A percentile compares a stretch with the other conserved stretches of the same genome.
These are phyloP conservation scores for Stagonosporopsis vannaccii DNA, from an alignment of 2,329 filamentous ascomycete species.

Conservation along the genomic window DNA sequence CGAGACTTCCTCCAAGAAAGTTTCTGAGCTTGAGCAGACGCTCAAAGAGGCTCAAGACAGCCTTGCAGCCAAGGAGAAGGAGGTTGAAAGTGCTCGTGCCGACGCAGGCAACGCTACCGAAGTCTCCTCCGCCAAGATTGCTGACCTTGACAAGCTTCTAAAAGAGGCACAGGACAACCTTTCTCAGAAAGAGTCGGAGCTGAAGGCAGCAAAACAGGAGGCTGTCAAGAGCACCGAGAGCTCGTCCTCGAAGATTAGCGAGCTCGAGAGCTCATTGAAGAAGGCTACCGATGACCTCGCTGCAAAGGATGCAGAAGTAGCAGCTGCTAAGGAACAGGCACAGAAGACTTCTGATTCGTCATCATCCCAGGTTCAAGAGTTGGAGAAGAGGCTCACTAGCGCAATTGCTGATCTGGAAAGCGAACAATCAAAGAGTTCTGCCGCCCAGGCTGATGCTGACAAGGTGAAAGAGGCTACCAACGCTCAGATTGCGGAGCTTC, in stretches of 20 bases:
- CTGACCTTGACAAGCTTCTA: conserved; percentile 33
- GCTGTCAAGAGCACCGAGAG: conserved; percentile 28
- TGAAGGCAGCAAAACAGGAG: conserved; percentile 30
- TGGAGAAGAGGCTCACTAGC: conserved; percentile 18
- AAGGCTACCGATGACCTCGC: conserved; percentile 31
- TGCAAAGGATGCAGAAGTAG: conserved; percentile 33
- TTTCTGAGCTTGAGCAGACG: conserved; percentile 36
- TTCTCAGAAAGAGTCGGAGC: conserved; percentile 33
- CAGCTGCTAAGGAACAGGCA: conserved; percentile 27
- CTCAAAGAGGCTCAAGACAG: conserved; percentile 33
- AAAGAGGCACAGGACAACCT: conserved; percentile 27
- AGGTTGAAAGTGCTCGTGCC: conserved; percentile 26
- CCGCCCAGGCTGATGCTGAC: conserved; percentile 28
- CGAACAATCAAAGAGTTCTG: conserved; percentile 14
- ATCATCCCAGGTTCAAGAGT: conserved; percentile 20
- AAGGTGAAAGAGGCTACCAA: conserved; percentile 24
- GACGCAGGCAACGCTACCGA: conserved; percentile 30
- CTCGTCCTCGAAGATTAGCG: conserved; percentile 29
- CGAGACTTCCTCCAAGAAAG: conserved; percentile 22
- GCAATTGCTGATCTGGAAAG: conserved; percentile 13
- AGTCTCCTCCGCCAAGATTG: conserved; percentile 30
- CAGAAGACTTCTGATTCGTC: conserved; percentile 23
- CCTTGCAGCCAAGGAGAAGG: conserved; percentile 32
- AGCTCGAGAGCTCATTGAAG: conserved; percentile 33
- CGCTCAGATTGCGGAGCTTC: conserved; percentile 33